Base-by-base conservation (phyloP, 1,139 yeast species). In the Chernovozyma sophiae-reginae region DNA sequence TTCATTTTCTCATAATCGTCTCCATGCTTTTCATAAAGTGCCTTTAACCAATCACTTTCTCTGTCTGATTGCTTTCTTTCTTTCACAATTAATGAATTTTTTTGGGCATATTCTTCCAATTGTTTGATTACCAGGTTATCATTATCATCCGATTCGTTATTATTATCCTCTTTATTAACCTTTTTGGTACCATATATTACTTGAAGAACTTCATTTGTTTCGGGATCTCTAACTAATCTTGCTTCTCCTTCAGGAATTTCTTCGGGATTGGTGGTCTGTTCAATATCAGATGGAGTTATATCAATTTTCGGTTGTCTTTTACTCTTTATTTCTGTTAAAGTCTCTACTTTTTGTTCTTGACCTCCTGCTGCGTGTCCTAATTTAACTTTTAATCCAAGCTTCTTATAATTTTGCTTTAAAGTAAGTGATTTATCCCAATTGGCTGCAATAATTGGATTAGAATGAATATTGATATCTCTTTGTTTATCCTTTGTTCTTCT, bases 391-490 rank as follows among this genome's bases (percentile, higher is more conserved):
- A 90, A 66, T 2, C 97, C 97, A 26, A 92, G 65, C 45, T 69
- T 74, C 52, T 81, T 80, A 58, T 86, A 86, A 55, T 92, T 92
- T 56, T 92, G 97, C 40, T 80, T 74, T 41, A 90, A 65, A 0
- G 98, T 90, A 44, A 83, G 70, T 17, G 77, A 74, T 43, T 80
- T 74, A 62, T 92, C 96, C 98, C 98, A 92, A 59, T 89, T 77
- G 25, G 79, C 86, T 6, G 87, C 94, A 46, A 92, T 85, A 47
- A 92, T 76, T 3, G 95, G 87, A 56, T 87, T 86, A 1, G 85
- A 69, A 37, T 72, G 71, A 24, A 85, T 77, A 44, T 78, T 79
- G 41, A 80, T 63, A 47, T 79, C 70, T 52, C 82, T 74, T 52
- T 81, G 81, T 50, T 74, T 79, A 52, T 84, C 90, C 56, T 84